A percentile compares a stretch with the other conserved stretches of the same genome.
These are phyloP conservation scores for Eutypella sp. DNA, from an alignment of 2,329 filamentous ascomycete species.

Conservation along the genomic window DNA sequence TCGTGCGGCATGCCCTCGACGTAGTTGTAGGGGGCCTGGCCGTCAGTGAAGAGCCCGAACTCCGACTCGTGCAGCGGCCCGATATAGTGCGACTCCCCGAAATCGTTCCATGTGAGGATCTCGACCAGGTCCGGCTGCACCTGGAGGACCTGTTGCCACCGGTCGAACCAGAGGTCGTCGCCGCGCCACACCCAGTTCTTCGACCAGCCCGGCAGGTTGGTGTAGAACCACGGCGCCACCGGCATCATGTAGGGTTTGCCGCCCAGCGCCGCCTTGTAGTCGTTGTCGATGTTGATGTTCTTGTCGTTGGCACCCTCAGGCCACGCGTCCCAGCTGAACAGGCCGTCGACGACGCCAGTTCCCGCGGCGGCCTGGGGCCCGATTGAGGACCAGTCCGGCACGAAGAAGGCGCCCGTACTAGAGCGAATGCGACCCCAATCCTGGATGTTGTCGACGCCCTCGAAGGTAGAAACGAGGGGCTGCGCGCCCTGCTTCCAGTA, in stretches of 20 bases:
- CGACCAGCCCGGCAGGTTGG: slow-evolving; percentile 48
- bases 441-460: slow-evolving; percentile 35
- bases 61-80: slow-evolving; percentile 33
- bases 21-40: slow-evolving; percentile 41
- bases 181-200: slow-evolving; percentile 62
- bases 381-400: slow-evolving; percentile 42
- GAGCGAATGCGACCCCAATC: slow-evolving; percentile 41
- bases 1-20: slow-evolving; percentile 44
- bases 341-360: slow-evolving; percentile 25
- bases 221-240: slow-evolving; percentile 57
- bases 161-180: slow-evolving; percentile 56
- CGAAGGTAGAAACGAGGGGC: slow-evolving; percentile 48
- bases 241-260: slow-evolving; percentile 43
- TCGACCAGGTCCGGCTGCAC: slow-evolving; percentile 41
- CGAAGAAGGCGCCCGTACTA: slow-evolving; percentile 30
- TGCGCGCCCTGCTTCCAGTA: slow-evolving; percentile 24
- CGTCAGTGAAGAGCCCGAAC: neutral
- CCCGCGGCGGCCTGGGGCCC: slow-evolving; percentile 25
- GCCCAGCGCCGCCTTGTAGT: slow-evolving; percentile 7
- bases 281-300: slow-evolving; percentile 9
- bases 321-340: slow-evolving; percentile 35
- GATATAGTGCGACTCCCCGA: slow-evolving; percentile 51
- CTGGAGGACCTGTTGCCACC: slow-evolving; percentile 49
- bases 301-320: slow-evolving; percentile 23
- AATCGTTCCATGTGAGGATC: slow-evolving; percentile 50